Evolutionary conservation across 371 early-diverging fungal genomes (phyloP).

Genomic region (Circinella umbellata): DNA sequence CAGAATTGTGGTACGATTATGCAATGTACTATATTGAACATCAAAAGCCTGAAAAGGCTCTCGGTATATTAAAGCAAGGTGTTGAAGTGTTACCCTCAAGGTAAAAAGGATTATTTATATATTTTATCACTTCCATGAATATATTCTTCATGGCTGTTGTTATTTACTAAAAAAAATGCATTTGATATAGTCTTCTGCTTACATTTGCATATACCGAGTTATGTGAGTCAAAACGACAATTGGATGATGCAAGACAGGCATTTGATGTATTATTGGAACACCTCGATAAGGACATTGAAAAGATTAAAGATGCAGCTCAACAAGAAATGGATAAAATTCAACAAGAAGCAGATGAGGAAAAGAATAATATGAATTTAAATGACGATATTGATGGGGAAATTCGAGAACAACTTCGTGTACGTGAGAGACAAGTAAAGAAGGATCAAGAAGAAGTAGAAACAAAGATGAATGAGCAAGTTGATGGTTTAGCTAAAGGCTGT

Average conservation of each 20-base stretch:
- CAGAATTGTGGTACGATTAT: slow-evolving; percentile 83
- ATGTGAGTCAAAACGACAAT: slow-evolving; percentile 77
- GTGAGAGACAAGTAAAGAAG: slow-evolving; percentile 67
- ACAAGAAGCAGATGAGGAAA: slow-evolving; percentile 50
- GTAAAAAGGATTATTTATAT: slow-evolving; percentile 33
- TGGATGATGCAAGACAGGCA: slow-evolving; percentile 67
- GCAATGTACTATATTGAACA: slow-evolving; percentile 74
- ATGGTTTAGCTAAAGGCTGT: slow-evolving; percentile 62
- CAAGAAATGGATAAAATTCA: slow-evolving; percentile 55
- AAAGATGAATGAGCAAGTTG: slow-evolving; percentile 63
- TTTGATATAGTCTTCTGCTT: slow-evolving; percentile 64
- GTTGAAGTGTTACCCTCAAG: slow-evolving; percentile 78
- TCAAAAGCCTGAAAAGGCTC: slow-evolving; percentile 76
- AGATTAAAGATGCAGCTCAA: slow-evolving; percentile 51
- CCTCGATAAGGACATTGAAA: slow-evolving; percentile 57
- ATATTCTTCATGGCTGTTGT: too few species aligned
- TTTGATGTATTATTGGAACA: slow-evolving; percentile 74
- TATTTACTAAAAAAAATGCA: background rate
- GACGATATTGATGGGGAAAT: slow-evolving; percentile 84
- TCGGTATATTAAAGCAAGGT: slow-evolving; percentile 72
- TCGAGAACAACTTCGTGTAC: slow-evolving; percentile 72
- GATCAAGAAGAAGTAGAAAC: slow-evolving; percentile 63
- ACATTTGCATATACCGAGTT: slow-evolving; percentile 87
- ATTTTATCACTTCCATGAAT: too few species aligned
- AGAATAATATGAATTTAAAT: slow-evolving; percentile 50